A percentile compares a stretch with the other conserved stretches of the same genome.
Evolutionary conservation across 2,329 filamentous ascomycete species (phyloP).

Genomic region (Biscogniauxia sp.): DNA sequence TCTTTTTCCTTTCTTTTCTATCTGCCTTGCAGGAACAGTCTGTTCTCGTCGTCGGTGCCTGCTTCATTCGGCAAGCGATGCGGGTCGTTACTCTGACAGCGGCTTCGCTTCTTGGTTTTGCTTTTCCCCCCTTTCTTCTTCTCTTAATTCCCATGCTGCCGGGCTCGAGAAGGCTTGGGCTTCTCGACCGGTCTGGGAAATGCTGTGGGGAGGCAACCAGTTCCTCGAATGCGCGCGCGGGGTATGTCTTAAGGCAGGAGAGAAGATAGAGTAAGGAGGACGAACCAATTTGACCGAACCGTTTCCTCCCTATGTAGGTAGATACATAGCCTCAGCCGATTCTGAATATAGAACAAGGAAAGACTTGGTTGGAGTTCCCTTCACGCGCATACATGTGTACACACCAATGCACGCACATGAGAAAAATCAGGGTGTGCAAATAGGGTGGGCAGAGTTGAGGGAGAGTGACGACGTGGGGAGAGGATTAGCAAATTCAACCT

Average conservation of each 20-base stretch:
- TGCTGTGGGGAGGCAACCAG: neutral
- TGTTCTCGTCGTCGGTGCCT: neutral
- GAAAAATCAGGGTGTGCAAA: neutral
- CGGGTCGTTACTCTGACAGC: neutral
- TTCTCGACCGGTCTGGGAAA: slow-evolving; percentile 2
- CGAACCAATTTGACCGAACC: neutral
- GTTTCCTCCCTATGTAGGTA: neutral
- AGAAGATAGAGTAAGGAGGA: too few species aligned
- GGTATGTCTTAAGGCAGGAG: neutral
- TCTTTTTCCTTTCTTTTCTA: too few species aligned
- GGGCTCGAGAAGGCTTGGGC: neutral
- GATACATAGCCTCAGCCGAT: neutral
- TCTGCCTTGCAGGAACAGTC: neutral
- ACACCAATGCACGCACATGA: too few species aligned
- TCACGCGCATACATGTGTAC: too few species aligned
- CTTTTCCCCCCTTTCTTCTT: too few species aligned
- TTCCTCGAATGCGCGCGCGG: neutral
- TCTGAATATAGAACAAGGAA: neutral
- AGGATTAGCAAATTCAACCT: neutral
- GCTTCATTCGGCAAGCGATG: neutral
- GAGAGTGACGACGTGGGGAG: neutral
- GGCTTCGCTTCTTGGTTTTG: neutral
- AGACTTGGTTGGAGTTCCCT: neutral
- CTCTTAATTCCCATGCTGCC: neutral
- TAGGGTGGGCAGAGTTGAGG: neutral